Percentiles rank a stretch among this genome's conserved stretches.
These are phyloP conservation scores for Hypoxylon sp. DNA, from an alignment of 2,329 filamentous ascomycete species.

Conservation along the genomic window DNA sequence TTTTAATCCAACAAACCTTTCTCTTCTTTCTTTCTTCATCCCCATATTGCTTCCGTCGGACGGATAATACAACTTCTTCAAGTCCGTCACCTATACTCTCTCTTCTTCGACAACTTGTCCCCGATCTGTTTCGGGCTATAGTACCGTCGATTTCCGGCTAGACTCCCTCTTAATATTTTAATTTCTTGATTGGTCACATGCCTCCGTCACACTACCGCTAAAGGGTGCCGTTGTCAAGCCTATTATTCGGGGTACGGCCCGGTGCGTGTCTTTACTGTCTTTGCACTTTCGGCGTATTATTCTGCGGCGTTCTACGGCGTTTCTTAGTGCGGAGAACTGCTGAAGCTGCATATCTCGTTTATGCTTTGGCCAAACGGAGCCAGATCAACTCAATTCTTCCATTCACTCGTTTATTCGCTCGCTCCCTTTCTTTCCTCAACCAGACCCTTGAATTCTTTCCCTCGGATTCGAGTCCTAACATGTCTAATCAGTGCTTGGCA, in stretches of 20 bases:
- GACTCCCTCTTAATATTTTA: constrained; percentile 9
- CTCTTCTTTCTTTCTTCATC: constrained; percentile 2
- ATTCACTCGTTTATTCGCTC: constrained; percentile 20
- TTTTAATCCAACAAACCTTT: background rate
- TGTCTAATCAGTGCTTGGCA: constrained; percentile 13
- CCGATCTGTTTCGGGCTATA: constrained; percentile 26
- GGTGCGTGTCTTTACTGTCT: constrained; percentile 27
- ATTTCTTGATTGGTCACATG: constrained; percentile 35
- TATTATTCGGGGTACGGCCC: constrained; percentile 40
- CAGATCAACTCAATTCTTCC: constrained; percentile 37
- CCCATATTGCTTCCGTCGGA: background rate
- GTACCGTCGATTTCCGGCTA: constrained; percentile 14
- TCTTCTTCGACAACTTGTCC: background rate
- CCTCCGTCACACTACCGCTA: constrained; percentile 27
- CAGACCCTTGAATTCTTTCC: background rate
- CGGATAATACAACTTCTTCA: background rate
- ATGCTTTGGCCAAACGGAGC: constrained; percentile 34
- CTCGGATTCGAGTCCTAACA: constrained; percentile 12
- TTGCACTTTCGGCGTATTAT: constrained; percentile 37
- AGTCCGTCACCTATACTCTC: background rate
- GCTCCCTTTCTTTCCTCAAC: constrained; percentile 6
- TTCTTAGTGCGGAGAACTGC: constrained; percentile 41
- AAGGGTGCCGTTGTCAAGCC: constrained; percentile 15
- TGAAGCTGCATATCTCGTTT: constrained; percentile 36
- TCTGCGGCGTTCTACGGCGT: constrained; percentile 34